Base-by-base conservation (phyloP, 352 stramenopile species). In the Globisporangium splendens region DNA sequence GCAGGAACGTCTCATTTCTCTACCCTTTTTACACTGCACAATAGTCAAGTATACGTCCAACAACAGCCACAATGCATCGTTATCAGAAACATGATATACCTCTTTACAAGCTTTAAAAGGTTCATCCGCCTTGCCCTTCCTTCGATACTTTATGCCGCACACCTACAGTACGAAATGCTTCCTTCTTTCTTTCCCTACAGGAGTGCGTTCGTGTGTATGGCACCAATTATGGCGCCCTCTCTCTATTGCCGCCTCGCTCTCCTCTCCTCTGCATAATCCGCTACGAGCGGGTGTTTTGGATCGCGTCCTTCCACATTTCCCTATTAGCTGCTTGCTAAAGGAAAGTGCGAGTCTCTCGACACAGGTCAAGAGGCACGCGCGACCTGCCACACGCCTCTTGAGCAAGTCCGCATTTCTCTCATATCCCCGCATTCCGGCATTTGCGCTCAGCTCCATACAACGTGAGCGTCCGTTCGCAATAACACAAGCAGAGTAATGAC, bases 61-160 rank as follows among this genome's bases (percentile, higher is more conserved):
- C 13, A 1, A n/a, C 39, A 44, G 39, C 12, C 39, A 18, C 2
- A 15, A 8, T 18, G n/a, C 10, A 18, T 10, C 5, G 28, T 35
- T 35, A 35, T 35, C 28, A 35, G 28, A 35, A 6, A 1, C 28
- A 10, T 35, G 28, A 10, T 35, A 4, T 6, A 8, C 28, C 28
- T 35, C 28, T 35, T 10, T 35, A 35, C 28, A 10, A 35, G 5
- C 10, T 4, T 35, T 35, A 8, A 35, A 10, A 35, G 28, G 28
- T 8, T 35, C 5, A 8, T 35, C 28, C 28, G 28, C 28, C 28
- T 35, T 35, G 28, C 28, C 7, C 41, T 58, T 58, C 52, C 52
- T 58, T 58, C 41, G 52, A 58, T 58, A 42, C 52, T 58, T 50
- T 58, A 35, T 44, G 12, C 17, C 39, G 39, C 39, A 18, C 39